phyloP scores from a whole-genome alignment of 2,329 filamentous ascomycete genomes.

The Cytospora leucostoma region DNA sequence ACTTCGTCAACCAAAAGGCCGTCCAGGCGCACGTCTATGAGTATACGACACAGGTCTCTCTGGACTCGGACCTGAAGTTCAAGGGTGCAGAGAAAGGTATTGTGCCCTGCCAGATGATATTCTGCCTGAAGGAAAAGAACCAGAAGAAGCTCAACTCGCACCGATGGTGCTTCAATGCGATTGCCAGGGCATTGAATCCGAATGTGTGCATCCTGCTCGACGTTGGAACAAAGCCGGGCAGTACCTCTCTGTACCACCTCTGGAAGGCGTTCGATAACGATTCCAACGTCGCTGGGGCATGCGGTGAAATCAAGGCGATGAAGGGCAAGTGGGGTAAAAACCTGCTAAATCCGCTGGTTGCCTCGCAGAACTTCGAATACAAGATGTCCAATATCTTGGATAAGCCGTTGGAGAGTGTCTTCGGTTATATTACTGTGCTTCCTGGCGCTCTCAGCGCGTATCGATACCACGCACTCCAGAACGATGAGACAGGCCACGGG shows the following conservation, averaged over 20 bases:
- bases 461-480: constrained; percentile 92
- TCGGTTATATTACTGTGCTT: constrained; percentile 96
- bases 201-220: constrained; percentile 97
- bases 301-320: constrained; percentile 96
- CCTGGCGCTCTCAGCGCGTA: constrained; percentile 95
- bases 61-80: constrained; percentile 95
- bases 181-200: constrained; percentile 86
- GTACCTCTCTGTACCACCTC: constrained; percentile 91
- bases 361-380: constrained; percentile 98
- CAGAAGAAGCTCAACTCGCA: constrained; percentile 97
- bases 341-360: constrained; percentile 89
- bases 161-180: constrained; percentile 99
- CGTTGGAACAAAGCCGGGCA: constrained; percentile 88
- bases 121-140: constrained; percentile 98
- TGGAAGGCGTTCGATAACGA: constrained; percentile 99
- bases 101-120: constrained; percentile 96
- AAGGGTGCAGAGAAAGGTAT: constrained; percentile 99
- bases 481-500: constrained; percentile 92
- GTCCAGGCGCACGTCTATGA: constrained; percentile 98
- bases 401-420: constrained; percentile 94
- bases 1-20: constrained; percentile 92
- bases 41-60: constrained; percentile 96
- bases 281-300: constrained; percentile 94
- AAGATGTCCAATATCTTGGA: constrained; percentile 99
- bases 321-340: constrained; percentile 83